Evolutionary conservation across 768 basidiomycete genomes (phyloP).

Genomic region (Boletus reticulatus): DNA sequence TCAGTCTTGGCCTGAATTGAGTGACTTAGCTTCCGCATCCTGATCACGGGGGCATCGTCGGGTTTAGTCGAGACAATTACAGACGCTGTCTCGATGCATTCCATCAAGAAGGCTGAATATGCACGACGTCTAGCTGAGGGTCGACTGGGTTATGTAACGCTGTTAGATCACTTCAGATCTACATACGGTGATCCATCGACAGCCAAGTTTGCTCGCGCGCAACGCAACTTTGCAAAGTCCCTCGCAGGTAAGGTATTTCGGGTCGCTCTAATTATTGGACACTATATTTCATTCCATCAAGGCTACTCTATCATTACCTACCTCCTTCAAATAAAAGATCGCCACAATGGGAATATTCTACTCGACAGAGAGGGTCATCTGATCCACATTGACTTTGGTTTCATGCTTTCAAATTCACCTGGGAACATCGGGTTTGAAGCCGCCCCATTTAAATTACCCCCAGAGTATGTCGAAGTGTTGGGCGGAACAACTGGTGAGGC

Average conservation of each 20-base stretch:
- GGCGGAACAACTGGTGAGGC: slow-evolving; percentile 78
- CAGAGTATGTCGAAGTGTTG: slow-evolving; percentile 94
- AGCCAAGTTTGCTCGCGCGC: slow-evolving; percentile 85
- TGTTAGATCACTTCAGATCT: slow-evolving; percentile 89
- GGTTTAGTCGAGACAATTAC: slow-evolving; percentile 98
- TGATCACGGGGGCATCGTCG: slow-evolving; percentile 91
- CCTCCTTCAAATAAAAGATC: slow-evolving; percentile 95
- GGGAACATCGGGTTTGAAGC: slow-evolving; percentile 98
- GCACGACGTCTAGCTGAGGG: slow-evolving; percentile 82
- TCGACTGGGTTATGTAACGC: slow-evolving; percentile 79
- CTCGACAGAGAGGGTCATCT: slow-evolving; percentile 93
- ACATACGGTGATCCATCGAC: slow-evolving; percentile 89
- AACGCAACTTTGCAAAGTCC: slow-evolving; percentile 91
- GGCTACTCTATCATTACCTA: slow-evolving; percentile 97
- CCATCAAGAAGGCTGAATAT: slow-evolving; percentile 99
- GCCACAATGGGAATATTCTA: slow-evolving; percentile 98
- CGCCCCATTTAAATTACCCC: slow-evolving; percentile 95
- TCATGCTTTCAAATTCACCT: slow-evolving; percentile 95
- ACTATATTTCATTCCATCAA: slow-evolving; percentile 20
- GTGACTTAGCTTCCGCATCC: slow-evolving; percentile 78
- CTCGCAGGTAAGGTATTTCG: slow-evolving; percentile 57
- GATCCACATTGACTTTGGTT: slow-evolving; percentile 98
- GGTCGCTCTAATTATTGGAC: not conserved
- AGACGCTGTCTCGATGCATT: slow-evolving; percentile 97
- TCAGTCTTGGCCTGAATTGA: not conserved